Evolutionary conservation across 1,139 yeast species (phyloP).

Genomic region (Scheffersomyces cryptocercus): DNA sequence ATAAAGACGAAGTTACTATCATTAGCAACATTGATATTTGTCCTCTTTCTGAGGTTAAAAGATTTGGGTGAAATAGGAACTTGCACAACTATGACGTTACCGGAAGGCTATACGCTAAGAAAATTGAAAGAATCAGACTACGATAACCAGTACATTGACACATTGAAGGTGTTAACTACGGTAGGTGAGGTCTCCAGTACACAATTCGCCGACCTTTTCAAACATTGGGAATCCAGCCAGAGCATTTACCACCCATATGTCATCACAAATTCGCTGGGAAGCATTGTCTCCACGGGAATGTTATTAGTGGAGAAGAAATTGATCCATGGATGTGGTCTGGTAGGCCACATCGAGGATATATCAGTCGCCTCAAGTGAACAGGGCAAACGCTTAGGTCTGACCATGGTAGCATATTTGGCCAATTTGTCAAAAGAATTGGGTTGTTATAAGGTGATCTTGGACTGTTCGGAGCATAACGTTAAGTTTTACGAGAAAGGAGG

Average conservation of each 20-base stretch:
- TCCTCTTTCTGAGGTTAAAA: too few species aligned
- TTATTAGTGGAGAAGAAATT: constrained; percentile 58
- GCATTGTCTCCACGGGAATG: constrained; percentile 53
- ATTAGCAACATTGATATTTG: too few species aligned
- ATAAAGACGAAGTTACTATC: too few species aligned
- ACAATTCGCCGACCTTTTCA: constrained; percentile 43
- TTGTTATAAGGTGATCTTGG: constrained; percentile 87
- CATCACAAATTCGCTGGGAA: constrained; percentile 48
- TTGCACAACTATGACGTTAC: constrained; percentile 29
- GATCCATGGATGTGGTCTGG: constrained; percentile 77
- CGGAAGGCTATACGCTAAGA: constrained; percentile 57
- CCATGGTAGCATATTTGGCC: constrained; percentile 63
- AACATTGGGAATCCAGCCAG: constrained; percentile 49
- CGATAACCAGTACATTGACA: constrained; percentile 47
- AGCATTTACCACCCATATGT: constrained; percentile 60
- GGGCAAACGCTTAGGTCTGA: constrained; percentile 77
- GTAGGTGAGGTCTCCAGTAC: constrained; percentile 57
- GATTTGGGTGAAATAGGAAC: too few species aligned
- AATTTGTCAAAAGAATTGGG: constrained; percentile 59
- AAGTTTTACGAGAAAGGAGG: constrained; percentile 91
- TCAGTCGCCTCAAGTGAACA: constrained; percentile 77
- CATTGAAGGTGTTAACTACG: constrained; percentile 58
- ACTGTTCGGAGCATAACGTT: constrained; percentile 80
- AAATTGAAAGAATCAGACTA: constrained; percentile 47
- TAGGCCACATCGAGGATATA: constrained; percentile 95